Evolutionary conservation across 345 rosid species (phyloP).

Genomic region (Gossypium ekmanianum): DNA sequence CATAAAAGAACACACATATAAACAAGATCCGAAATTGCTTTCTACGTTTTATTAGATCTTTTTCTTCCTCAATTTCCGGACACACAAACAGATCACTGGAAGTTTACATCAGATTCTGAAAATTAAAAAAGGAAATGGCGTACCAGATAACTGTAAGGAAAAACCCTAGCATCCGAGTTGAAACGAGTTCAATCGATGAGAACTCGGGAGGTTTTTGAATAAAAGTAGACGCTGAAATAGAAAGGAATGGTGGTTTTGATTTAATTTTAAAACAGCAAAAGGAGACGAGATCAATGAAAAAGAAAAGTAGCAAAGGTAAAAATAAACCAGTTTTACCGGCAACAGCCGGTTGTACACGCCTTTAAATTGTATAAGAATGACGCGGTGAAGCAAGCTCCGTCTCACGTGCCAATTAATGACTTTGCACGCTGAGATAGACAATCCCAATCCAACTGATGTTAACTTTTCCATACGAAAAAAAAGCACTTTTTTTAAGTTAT

Average conservation of each 20-base stretch:
- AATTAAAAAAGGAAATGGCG: neutral
- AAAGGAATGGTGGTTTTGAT: neutral
- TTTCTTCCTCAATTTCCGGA: neutral
- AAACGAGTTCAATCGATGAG: neutral
- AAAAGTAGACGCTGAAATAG: neutral
- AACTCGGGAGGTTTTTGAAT: neutral
- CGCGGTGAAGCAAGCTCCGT: constrained; percentile 8
- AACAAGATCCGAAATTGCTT: neutral
- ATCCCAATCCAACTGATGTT: too few relatives aligned
- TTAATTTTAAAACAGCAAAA: neutral
- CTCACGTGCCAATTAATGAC: neutral
- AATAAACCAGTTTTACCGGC: neutral
- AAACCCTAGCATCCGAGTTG: constrained; percentile 8
- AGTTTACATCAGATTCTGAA: neutral
- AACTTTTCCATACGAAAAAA: too few relatives aligned
- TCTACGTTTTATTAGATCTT: neutral
- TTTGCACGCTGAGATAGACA: neutral
- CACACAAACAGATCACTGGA: neutral
- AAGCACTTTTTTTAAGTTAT: too few relatives aligned
- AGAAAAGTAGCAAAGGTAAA: neutral
- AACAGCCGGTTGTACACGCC: constrained; percentile 9
- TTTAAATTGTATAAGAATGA: neutral
- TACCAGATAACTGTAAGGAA: neutral
- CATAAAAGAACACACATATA: neutral
- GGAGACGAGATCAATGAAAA: neutral